Base-by-base conservation (phyloP, 768 basidiomycete genomes). In the Boletus reticuloceps region DNA sequence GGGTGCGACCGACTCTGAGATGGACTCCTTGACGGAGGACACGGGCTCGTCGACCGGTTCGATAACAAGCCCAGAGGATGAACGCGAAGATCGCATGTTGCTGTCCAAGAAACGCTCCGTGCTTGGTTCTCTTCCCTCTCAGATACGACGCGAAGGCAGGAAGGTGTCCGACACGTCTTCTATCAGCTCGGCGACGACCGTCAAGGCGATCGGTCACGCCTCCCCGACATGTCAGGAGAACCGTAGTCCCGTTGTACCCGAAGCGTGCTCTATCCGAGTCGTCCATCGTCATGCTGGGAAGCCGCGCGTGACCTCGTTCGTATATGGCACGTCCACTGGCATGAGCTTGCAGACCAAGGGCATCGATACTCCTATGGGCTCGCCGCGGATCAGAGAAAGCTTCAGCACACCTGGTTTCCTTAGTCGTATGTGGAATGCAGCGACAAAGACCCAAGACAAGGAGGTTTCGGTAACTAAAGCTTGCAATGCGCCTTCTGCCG, bases 351-450 rank as follows among this genome's bases (percentile, higher is more conserved):
- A 61, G 37, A 48, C 53, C 56, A 62, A 57, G 47, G 44, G 54
- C 20, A 45, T 50, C 32, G 47, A 37, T 19, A 58, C 58, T 11
- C 63, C 58, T 13, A 34, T 37, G 39, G 55, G 65, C 47, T 68
- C 62, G 2, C 58, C 60, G 17, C 63, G 69, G 40, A 58, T 66
- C 52, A 72, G 60, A 43, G 66, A 73, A 41, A 79, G 77, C 56
- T 65, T 72, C 27, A 79, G 77, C 51, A 72, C 76, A 59, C 74
- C 78, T 64, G 43, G 72, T 22, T 86, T 89, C 67, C 74, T 89
- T 47, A 88, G 83, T 61, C 79, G 88, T 29, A 87, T 89, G 84
- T 88, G 87, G 84, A 88, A 80, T 36, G 83, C 81, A 12, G 83
- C 84, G 47, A 80, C 72, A 25, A 78, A 79, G 64, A 60, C 58